Percentiles rank a stretch among this genome's conserved stretches.
These are phyloP conservation scores for Tylopilus sp. DNA, from an alignment of 1,284 basidiomycete genomes.

Conservation along the genomic window DNA sequence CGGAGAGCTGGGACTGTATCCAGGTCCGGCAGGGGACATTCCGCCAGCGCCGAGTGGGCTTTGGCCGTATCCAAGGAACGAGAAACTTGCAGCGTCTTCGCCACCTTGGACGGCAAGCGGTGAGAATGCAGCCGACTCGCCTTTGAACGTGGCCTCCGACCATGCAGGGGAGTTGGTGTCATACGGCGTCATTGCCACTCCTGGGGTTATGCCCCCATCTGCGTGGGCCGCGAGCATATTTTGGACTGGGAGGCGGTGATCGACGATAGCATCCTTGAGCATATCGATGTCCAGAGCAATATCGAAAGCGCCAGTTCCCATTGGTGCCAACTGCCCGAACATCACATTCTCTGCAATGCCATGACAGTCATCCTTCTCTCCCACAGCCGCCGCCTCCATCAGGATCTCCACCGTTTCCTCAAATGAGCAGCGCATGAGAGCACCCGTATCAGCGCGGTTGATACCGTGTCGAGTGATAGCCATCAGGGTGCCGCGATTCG, in stretches of 20 bases:
- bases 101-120: conserved; percentile 88
- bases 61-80: conserved; percentile 72
- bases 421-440: conserved; percentile 97
- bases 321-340: conserved; percentile 98
- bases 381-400: conserved; percentile 97
- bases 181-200: conserved; percentile 91
- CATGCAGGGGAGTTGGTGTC: conserved; percentile 85
- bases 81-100: conserved; percentile 74
- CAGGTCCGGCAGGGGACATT: conserved; percentile 75
- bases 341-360: conserved; percentile 98
- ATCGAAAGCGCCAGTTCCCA: conserved; percentile 95
- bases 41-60: conserved; percentile 77
- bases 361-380: conserved; percentile 97
- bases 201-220: conserved; percentile 90
- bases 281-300: conserved; percentile 96
- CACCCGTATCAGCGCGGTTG: conserved; percentile 95
- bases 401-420: conserved; percentile 99
- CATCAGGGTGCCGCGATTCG: conserved; percentile 93
- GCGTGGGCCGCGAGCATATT: conserved; percentile 77
- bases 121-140: conserved; percentile 89
- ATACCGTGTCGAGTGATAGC: conserved; percentile 99
- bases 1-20: conserved; percentile 81
- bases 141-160: conserved; percentile 69
- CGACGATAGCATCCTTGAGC: conserved; percentile 98
- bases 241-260: conserved; percentile 89